Percentiles rank a stretch among this genome's conserved stretches.
phyloP scores from a whole-genome alignment of 148 eudicot species.

The Arbutus unedo region DNA sequence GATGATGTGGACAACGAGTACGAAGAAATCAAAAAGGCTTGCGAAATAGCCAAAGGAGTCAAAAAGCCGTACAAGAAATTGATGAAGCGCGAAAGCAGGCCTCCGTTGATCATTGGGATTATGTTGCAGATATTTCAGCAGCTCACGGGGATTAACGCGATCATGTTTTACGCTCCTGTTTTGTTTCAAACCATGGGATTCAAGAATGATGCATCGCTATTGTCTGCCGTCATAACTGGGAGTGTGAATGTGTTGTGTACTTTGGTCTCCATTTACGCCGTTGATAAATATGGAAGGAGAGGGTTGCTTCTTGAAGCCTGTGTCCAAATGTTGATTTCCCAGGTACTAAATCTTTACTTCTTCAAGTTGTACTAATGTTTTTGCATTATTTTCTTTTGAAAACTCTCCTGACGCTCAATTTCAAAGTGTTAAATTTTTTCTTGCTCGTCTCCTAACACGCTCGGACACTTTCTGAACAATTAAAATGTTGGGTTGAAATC shows the following conservation, averaged over 20 bases:
- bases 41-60: constrained; percentile 31
- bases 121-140: constrained; percentile 55
- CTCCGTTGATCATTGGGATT: constrained; percentile 33
- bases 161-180: constrained; percentile 64
- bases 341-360: constrained; percentile 19
- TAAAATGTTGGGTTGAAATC: too few relatives aligned
- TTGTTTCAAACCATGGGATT: constrained; percentile 61
- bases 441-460: too few relatives aligned
- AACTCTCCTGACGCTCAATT: too few relatives aligned
- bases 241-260: constrained; percentile 42
- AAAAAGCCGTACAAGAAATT: constrained; percentile 43
- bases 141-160: constrained; percentile 56
- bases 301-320: constrained; percentile 52
- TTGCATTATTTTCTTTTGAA: too few relatives aligned
- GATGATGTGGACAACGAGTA: constrained; percentile 37
- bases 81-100: constrained; percentile 31
- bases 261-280: constrained; percentile 39
- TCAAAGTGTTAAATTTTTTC: too few relatives aligned
- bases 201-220: constrained; percentile 38
- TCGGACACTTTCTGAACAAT: too few relatives aligned
- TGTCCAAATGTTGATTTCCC: constrained; percentile 50
- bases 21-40: constrained; percentile 32
- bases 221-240: constrained; percentile 49
- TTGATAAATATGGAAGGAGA: constrained; percentile 52
- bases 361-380: too few relatives aligned